Conservation (phyloP, 768 basidiomycete genomes). For the Calocybe indica region DNA sequence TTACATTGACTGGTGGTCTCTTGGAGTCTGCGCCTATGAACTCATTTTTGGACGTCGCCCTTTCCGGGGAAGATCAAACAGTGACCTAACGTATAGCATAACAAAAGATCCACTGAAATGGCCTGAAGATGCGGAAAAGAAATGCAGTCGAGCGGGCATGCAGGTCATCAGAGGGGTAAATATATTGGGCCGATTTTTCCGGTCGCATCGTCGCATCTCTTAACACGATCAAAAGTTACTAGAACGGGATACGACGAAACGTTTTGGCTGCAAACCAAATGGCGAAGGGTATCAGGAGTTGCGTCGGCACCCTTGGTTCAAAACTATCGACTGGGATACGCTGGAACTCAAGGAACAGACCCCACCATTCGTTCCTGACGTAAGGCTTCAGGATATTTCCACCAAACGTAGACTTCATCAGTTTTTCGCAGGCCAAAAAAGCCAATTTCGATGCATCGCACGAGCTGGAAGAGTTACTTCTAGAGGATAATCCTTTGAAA, state of each 20-base stretch:
- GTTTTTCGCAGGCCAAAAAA: conserved; percentile 75
- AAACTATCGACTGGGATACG: conserved; percentile 82
- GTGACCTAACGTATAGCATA: conserved; percentile 88
- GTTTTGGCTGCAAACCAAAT: conserved; percentile 77
- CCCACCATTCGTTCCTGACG: conserved; percentile 89
- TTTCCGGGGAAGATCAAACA: conserved; percentile 91
- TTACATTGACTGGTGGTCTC: conserved; percentile 95
- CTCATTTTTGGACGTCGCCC: conserved; percentile 88
- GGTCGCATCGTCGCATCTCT: conserved; percentile 3
- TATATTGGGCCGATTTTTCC: conserved; percentile 7
- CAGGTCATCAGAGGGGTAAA: conserved; percentile 76
- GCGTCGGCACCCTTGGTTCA: conserved; percentile 81
- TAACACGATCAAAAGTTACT: conserved; percentile 51
- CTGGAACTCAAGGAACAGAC: conserved; percentile 69
- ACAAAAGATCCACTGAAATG: conserved; percentile 81
- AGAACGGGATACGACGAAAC: conserved; percentile 75
- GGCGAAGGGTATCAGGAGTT: conserved; percentile 80
- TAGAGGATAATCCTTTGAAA: conserved; percentile 97
- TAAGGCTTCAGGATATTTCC: conserved; percentile 24
- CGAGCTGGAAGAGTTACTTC: conserved; percentile 89
- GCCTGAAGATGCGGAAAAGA: conserved; percentile 84
- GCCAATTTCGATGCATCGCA: conserved; percentile 99
- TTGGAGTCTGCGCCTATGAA: conserved; percentile 91
- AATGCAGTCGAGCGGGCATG: conserved; percentile 72
- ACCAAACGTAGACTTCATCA: neutral